A percentile compares a stretch with the other conserved stretches of the same genome.
phyloP scores from a whole-genome alignment of 2,329 filamentous ascomycete species.

The Catunica adiposa region DNA sequence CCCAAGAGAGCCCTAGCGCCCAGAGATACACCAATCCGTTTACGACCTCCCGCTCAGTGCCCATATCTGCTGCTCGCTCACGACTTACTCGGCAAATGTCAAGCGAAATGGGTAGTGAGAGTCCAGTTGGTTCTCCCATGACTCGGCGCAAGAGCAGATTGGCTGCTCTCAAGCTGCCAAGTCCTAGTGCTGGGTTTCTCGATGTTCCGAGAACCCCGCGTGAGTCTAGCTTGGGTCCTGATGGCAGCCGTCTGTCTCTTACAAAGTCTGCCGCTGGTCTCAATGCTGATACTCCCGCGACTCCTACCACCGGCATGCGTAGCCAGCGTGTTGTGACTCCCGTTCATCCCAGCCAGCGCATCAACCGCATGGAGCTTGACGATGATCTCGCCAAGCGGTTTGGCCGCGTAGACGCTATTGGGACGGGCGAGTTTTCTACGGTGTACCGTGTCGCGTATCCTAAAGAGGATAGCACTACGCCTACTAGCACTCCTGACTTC shows the following conservation, averaged over 20 bases:
- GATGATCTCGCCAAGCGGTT: constrained; percentile 59
- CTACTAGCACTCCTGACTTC: constrained; percentile 10
- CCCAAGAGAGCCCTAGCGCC: constrained; percentile 31
- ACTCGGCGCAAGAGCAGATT: constrained; percentile 11
- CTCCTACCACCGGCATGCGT: constrained; percentile 48
- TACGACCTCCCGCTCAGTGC: constrained; percentile 22
- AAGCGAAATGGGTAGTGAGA: constrained; percentile 11
- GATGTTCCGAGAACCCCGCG: constrained; percentile 57
- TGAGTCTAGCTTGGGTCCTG: constrained; percentile 56
- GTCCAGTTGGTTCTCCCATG: constrained; percentile 4
- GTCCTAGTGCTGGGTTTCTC: constrained; percentile 6
- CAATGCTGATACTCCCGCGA: constrained; percentile 42
- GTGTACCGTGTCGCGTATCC: constrained; percentile 59
- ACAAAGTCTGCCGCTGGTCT: constrained; percentile 35
- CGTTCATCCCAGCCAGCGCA: constrained; percentile 46
- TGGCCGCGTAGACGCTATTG: constrained; percentile 61
- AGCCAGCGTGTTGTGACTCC: constrained; percentile 40
- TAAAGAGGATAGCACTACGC: constrained; percentile 17
- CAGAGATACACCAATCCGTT: constrained; percentile 27
- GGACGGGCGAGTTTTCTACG: constrained; percentile 81
- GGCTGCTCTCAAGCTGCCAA: constrained; percentile 10
- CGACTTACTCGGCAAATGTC: constrained; percentile 20
- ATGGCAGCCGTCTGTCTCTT: constrained; percentile 70
- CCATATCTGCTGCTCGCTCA: constrained; percentile 23
- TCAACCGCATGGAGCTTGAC: constrained; percentile 50